Conservation (phyloP, 2,329 filamentous ascomycete genomes). For the Fusarium virguliforme region DNA sequence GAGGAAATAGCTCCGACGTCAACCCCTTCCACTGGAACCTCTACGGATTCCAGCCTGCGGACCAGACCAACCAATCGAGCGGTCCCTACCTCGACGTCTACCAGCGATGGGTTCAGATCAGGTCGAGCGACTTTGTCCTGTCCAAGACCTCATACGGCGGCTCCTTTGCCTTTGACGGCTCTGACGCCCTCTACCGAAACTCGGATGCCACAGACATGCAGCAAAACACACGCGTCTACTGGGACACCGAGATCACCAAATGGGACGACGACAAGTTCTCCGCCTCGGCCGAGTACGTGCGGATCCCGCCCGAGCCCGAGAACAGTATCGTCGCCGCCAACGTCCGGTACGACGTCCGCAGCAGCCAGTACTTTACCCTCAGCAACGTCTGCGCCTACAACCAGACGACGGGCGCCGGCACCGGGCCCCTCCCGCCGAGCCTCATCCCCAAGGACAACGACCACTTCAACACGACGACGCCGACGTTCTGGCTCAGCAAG, state of each 20-base stretch:
- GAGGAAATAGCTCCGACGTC: constrained; percentile 36
- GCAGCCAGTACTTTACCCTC: constrained; percentile 37
- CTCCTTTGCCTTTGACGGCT: neutral
- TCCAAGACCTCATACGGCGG: constrained; percentile 16
- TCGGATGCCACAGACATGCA: constrained; percentile 26
- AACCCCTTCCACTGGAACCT: constrained; percentile 41
- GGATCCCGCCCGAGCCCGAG: neutral
- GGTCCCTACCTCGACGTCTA: constrained; percentile 23
- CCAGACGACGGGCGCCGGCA: neutral
- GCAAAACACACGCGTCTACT: constrained; percentile 32
- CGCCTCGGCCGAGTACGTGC: constrained; percentile 27
- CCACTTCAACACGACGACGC: constrained; percentile 15
- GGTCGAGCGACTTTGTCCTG: constrained; percentile 40
- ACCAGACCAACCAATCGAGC: constrained; percentile 11
- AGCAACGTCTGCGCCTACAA: constrained; percentile 31
- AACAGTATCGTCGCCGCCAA: neutral
- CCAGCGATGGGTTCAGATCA: constrained; percentile 36
- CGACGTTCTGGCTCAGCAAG: constrained; percentile 33
- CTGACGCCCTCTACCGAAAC: constrained; percentile 15
- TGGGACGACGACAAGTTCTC: constrained; percentile 20
- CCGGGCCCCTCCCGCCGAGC: neutral
- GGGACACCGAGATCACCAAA: constrained; percentile 32
- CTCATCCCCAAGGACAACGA: constrained; percentile 6
- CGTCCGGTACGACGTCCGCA: constrained; percentile 7
- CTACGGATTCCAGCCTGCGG: constrained; percentile 26